Base-by-base conservation (phyloP, 306 rosid species). In the Hippophae rhamnoides region DNA sequence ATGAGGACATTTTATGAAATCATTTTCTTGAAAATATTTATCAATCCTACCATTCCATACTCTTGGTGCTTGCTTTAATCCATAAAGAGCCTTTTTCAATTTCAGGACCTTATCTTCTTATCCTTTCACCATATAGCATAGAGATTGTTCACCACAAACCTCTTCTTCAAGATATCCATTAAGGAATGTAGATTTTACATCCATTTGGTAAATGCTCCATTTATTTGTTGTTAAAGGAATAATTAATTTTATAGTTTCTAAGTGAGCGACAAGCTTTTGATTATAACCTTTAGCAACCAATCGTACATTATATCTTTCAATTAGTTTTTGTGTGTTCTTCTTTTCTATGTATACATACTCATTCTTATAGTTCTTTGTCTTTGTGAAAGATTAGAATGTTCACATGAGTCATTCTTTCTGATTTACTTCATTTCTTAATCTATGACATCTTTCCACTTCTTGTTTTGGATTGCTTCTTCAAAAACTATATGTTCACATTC, bases 101-200 rank as follows among this genome's bases (percentile, higher is more conserved):
- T 45, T 45, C 8, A 45, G 0, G 3, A 45, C 8, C 11, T 45
- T 45, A 6, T 2, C 3, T 45, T 45, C 0, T 7, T 45, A 9
- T 45, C 48, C 5, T 45, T 45, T 45, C 48, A 45, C 48, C 48
- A 45, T 5, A 45, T 45, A 45, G 8, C 48, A 9, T 12, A 45
- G 8, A 7, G 48, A 2, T 45, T 45, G 48, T 7, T 45, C 8
- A 45, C 8, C 11, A 6, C 3, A 2, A 45, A 0, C 8, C 3
- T 45, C 8, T 52, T 52, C 56, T 52, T 52, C 56, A 52, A 52
- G 56, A 23, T 13, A n/a, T 5, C 18, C 56, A 52, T 52, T 52
- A 7, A 52, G 13, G 13, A 5, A 52, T n/a, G 18, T 13, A 52
- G 18, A 18, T 18, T 18, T 18, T 18, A 18, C 18, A 18, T 18